Evolutionary conservation across 148 eudicot species (phyloP), one percentile per base, ranked within the genome.

Genomic region (Suaeda aralocaspica): DNA sequence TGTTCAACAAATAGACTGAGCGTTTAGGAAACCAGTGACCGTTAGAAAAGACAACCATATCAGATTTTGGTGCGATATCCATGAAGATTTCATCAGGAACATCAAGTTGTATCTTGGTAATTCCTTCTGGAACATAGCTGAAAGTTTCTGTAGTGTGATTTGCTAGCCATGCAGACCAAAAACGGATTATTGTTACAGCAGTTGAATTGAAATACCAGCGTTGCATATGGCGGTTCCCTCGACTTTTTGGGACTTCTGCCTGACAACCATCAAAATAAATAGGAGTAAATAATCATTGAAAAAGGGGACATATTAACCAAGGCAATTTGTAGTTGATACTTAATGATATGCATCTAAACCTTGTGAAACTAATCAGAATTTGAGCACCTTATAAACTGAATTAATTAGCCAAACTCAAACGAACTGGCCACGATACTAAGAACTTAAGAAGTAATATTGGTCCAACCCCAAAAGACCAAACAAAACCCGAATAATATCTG

Each of bases 1-100:
- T 80, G 77, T 83, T 80, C 64, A 90, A 45, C 28, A 92, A 51
- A 72, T 88, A 92, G 34, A 82, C 85, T 0, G 96, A 88, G 66
- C 74, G 81, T 74, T 90, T 92, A n/a, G 98, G 89, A 48, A 90
- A 92, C 96, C 96, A 90, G 81, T 88, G 98, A 48, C 96, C 94
- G 5, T 88, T 88, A 60, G 94, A 90, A 66, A 92, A 84, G 71
- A 92, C 88, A 9, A 88, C 66, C 13, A 90, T 89, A 64, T 90
- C 90, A 67, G 83, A 88, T 6, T 21, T 73, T 8, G 84, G 77
- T 59, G 84, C 73, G 24, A 68, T 64, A 22, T 87, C 77, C 85
- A 92, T 88, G 78, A 90, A 78, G 48, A 21, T 76, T 62, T 87
- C 90, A 66, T 92, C 98, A 1, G 96, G 92, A 29, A 76, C 67